Percentiles rank a stretch among this genome's conserved stretches.
These are phyloP conservation scores for Alternaria sp. DNA, from an alignment of 2,329 filamentous ascomycete species.

Conservation along the genomic window DNA sequence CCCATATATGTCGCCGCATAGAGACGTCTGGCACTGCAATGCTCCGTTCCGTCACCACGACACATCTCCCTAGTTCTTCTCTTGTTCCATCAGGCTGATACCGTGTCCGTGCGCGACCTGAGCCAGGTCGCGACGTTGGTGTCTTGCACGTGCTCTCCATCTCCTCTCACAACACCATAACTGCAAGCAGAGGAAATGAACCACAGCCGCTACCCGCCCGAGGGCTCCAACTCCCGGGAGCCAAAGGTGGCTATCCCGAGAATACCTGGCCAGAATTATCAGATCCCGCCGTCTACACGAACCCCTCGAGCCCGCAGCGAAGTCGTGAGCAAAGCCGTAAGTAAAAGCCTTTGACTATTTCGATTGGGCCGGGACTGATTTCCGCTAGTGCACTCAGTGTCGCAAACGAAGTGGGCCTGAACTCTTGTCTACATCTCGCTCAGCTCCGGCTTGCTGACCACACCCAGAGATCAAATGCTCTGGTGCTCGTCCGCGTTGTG, in stretches of 20 bases:
- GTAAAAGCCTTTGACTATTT: background rate
- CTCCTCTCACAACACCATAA: background rate
- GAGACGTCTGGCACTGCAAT: background rate
- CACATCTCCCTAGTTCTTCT: background rate
- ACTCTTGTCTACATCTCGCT: background rate
- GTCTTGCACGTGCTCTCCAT: background rate
- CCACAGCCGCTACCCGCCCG: background rate
- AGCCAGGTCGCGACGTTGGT: too few relatives aligned
- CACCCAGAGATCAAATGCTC: conserved; percentile 45
- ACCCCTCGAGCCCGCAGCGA: conserved; percentile 12
- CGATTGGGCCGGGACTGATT: conserved; percentile 8
- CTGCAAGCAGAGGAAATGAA: background rate
- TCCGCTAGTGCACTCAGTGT: conserved; percentile 25
- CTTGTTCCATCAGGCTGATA: too few relatives aligned
- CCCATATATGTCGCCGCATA: background rate
- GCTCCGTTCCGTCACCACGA: conserved; percentile 1
- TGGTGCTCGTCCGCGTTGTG: conserved; percentile 43
- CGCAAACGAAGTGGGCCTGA: conserved; percentile 29
- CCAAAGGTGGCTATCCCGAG: conserved; percentile 18
- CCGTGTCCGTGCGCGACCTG: too few relatives aligned
- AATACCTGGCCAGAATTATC: conserved; percentile 7
- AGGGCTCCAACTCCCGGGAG: conserved; percentile 4
- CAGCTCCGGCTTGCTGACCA: conserved; percentile 9
- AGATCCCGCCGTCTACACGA: background rate
- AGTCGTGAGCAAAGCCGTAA: conserved; percentile 26